These are phyloP conservation scores for Xylaria bambusicola DNA, from an alignment of 495 filamentous ascomycete species.

Conservation along the genomic window DNA sequence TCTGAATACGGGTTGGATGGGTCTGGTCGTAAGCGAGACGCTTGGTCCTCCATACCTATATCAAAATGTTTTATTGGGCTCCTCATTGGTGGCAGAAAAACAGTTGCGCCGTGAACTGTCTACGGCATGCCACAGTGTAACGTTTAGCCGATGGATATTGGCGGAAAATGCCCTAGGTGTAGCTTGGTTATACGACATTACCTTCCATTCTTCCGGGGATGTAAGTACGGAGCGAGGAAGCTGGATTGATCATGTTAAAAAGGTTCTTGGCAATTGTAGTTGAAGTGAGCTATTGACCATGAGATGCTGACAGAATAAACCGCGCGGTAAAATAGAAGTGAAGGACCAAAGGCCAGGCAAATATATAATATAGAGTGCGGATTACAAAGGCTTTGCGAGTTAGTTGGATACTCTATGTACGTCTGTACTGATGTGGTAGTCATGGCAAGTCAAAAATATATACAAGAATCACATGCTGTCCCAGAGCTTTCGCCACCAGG, in stretches of 20 bases:
- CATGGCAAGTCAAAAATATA: too few species aligned
- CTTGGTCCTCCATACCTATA: not conserved
- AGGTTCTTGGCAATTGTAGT: not conserved
- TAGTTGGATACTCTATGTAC: too few species aligned
- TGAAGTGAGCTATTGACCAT: not conserved
- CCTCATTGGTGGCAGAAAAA: too few species aligned
- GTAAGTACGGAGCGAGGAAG: not conserved
- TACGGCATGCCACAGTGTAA: too few species aligned
- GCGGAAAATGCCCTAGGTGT: slow-evolving; percentile 5
- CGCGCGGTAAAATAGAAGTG: too few species aligned
- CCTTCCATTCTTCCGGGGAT: slow-evolving; percentile 2
- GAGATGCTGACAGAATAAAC: too few species aligned
- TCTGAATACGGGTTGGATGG: not conserved
- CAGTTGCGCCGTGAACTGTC: too few species aligned
- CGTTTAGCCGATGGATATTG: slow-evolving; percentile 13
- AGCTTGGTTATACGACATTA: slow-evolving; percentile 8
- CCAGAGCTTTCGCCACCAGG: slow-evolving; percentile 15
- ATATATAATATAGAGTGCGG: too few species aligned
- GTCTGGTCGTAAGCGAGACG: not conserved
- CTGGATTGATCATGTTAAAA: not conserved
- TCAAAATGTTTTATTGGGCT: too few species aligned
- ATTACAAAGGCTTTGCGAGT: too few species aligned
- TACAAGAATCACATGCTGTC: slow-evolving; percentile 8
- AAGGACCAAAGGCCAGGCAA: too few species aligned
- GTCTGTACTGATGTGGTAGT: too few species aligned